Conservation (phyloP, 768 basidiomycete genomes). For the Rossbeevera mucosa region DNA sequence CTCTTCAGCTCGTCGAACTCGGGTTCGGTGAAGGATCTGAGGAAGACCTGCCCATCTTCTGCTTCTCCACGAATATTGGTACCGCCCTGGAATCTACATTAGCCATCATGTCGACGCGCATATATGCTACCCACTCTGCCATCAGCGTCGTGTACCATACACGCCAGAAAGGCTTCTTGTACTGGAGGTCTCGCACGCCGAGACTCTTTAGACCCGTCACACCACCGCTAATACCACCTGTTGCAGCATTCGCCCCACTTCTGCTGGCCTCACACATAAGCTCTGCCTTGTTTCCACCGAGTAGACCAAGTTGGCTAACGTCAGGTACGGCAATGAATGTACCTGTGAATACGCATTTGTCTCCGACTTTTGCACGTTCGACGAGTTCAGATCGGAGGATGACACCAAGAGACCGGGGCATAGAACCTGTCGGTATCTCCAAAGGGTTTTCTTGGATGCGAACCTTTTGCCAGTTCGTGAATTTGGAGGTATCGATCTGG, state of each 20-base stretch:
- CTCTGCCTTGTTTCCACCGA: slow-evolving; percentile 89
- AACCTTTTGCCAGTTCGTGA: slow-evolving; percentile 99
- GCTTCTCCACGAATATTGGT: slow-evolving; percentile 90
- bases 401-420: slow-evolving; percentile 96
- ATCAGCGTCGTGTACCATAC: slow-evolving; percentile 93
- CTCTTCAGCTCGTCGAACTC: slow-evolving; percentile 92
- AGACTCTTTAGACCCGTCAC: slow-evolving; percentile 92
- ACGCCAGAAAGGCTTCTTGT: slow-evolving; percentile 97
- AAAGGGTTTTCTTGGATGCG: slow-evolving; percentile 98
- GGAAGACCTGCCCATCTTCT: slow-evolving; percentile 78
- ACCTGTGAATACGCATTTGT: slow-evolving; percentile 97
- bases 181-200: slow-evolving; percentile 93
- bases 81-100: slow-evolving; percentile 48
- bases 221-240: slow-evolving; percentile 68
- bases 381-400: slow-evolving; percentile 94
- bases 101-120: neutral
- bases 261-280: slow-evolving; percentile 82
- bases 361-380: slow-evolving; percentile 98
- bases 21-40: slow-evolving; percentile 84
- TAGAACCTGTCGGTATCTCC: slow-evolving; percentile 96
- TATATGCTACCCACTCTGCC: slow-evolving; percentile 58
- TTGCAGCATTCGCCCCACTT: slow-evolving; percentile 53
- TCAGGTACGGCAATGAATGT: slow-evolving; percentile 98
- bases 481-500: slow-evolving; percentile 93
- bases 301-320: slow-evolving; percentile 91